Evolutionary conservation across 2,329 filamentous ascomycete species (phyloP).

Genomic region (Phaeosphaeriaceae sp.): DNA sequence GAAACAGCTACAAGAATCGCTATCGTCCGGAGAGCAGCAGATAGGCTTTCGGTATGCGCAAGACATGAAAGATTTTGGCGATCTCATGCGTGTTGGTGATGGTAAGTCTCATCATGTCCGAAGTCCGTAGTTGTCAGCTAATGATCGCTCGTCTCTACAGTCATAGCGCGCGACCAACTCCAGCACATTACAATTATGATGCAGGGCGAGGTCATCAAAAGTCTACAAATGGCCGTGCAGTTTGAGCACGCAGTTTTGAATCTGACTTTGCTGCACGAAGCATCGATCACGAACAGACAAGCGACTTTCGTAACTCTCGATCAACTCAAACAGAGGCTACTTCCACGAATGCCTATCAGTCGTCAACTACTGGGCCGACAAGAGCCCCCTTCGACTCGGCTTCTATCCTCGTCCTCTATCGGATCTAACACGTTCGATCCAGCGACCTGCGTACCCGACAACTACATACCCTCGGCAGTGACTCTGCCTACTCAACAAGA

Average conservation of each 20-base stretch:
- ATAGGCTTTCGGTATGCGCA: conserved; percentile 42
- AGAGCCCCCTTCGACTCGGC: conserved; percentile 5
- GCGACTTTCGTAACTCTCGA: conserved; percentile 44
- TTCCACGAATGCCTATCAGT: conserved; percentile 28
- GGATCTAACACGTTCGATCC: conserved; percentile 10
- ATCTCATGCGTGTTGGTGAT: conserved; percentile 48
- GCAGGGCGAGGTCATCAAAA: conserved; percentile 50
- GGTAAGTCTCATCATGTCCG: conserved; percentile 32
- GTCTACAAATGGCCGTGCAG: conserved; percentile 47
- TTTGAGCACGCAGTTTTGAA: conserved; percentile 35
- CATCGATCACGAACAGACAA: conserved; percentile 44
- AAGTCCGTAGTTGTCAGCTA: conserved; percentile 13
- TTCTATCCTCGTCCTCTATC: conserved; percentile 22
- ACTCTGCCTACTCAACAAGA: conserved; percentile 20
- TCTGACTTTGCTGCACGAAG: conserved; percentile 44
- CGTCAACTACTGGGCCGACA: conserved; percentile 18
- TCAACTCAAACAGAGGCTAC: conserved; percentile 48
- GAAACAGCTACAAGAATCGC: conserved; percentile 47
- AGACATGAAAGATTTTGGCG: conserved; percentile 45
- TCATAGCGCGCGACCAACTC: conserved; percentile 45
- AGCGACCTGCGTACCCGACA: neutral
- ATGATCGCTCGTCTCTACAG: conserved; percentile 24
- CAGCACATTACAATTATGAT: conserved; percentile 49
- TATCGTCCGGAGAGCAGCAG: conserved; percentile 46
- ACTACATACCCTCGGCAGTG: conserved; percentile 25